These are phyloP conservation scores for Phytophthora hibernalis DNA, from an alignment of 352 stramenopile species.

Conservation along the genomic window DNA sequence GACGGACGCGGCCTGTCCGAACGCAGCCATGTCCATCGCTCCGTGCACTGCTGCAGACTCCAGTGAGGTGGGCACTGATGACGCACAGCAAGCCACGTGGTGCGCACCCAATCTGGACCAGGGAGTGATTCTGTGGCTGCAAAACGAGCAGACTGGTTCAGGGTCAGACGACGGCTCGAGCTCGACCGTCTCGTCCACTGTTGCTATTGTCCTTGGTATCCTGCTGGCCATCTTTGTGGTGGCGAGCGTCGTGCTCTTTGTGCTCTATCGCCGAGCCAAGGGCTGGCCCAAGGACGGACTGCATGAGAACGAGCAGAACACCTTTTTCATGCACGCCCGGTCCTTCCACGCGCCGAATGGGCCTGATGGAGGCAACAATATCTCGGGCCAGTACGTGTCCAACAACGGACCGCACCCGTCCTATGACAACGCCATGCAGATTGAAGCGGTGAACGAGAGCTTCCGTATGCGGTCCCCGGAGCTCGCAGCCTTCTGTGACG, in stretches of 20 bases:
- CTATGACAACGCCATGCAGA: constrained; percentile 30
- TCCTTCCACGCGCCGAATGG: constrained; percentile 18
- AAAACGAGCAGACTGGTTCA: constrained; percentile 1
- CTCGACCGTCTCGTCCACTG: constrained; percentile 21
- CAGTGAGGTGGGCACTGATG: constrained; percentile 5
- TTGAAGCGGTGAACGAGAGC: constrained; percentile 47
- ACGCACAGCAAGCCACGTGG: constrained; percentile 36
- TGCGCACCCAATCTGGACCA: constrained; percentile 41
- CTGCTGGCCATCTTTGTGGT: constrained; percentile 33
- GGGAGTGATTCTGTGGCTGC: constrained; percentile 38
- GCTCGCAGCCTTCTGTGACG: constrained; percentile 43
- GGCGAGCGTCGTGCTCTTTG: constrained; percentile 23
- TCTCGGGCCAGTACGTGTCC: constrained; percentile 27
- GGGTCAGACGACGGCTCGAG: neutral
- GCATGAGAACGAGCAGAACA: constrained; percentile 34
- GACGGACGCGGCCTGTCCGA: constrained; percentile 31
- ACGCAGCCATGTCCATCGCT: constrained; percentile 37
- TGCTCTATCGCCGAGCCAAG: constrained; percentile 29
- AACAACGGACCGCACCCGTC: constrained; percentile 33
- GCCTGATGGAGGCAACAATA: neutral
- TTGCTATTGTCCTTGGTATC: constrained; percentile 32
- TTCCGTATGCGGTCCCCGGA: constrained; percentile 38
- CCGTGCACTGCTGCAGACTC: constrained; percentile 31
- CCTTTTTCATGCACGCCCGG: constrained; percentile 36
- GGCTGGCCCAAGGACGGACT: constrained; percentile 33